Base-by-base conservation (phyloP, 1,284 basidiomycete species). In the Boletus austroedulis region DNA sequence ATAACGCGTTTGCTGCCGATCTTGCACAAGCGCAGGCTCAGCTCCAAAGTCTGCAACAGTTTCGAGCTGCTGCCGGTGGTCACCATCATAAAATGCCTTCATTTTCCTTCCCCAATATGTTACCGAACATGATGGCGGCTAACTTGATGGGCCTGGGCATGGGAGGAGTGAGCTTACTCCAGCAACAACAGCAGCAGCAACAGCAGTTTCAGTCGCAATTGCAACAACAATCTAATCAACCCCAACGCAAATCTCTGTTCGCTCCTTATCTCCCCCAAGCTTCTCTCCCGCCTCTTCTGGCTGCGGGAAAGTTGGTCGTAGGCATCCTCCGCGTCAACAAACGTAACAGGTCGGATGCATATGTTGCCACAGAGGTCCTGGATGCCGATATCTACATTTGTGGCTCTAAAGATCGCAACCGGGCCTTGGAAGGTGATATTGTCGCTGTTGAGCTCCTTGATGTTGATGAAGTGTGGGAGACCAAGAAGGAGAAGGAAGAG, bases 401-500 rank as follows among this genome's bases (percentile, higher is more conserved):
- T 69, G 96, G 96, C 34, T 98, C 95, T 51, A 98, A 98, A 74
- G 97, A 99, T 75, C 91, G 97, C 66, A 99, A 99, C 74, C 90
- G 97, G 66, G 97, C 97, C 34, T 82, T 99, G 44, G 97, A 99
- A 73, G 97, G 97, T 41, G 97, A 99, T 73, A 95, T 99, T 58
- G 97, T 99, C 58, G 97, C 97, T 28, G 94, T 99, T 40, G 97
- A 99, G 75, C 84, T 99, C 46, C 84, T 99, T 59, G 96, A 99
- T 65, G 96, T 96, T 26, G 94, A 97, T 69, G 95, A 97, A 76
- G 96, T 99, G 10, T 98, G 97, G 97, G 89, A 90, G 23, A 97
- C 95, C 17, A 99, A 99, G 82, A 98, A 98, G 79, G 97, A 99
- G 79, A 99, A 99, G 79, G 96, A 99, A 75, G 97, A 99, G 80